These are phyloP conservation scores for Euphorbia tirucalli DNA, from an alignment of 345 rosid genomes.

Conservation along the genomic window DNA sequence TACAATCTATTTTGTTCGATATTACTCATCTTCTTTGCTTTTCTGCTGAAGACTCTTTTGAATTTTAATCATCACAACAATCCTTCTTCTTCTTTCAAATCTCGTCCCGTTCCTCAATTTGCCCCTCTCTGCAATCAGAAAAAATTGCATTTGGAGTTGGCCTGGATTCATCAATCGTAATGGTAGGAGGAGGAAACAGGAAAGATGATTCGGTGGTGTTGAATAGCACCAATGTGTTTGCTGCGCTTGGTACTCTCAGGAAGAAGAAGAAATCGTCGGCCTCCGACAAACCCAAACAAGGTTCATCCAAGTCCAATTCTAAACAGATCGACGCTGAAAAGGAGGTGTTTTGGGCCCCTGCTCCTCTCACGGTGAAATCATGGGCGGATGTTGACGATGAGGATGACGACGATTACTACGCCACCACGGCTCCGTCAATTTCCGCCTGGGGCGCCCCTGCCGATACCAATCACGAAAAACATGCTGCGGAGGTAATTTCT, in stretches of 20 bases:
- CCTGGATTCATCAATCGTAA: conserved; percentile 6
- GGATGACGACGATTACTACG: conserved; percentile 43
- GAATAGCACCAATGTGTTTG: conserved; percentile 50
- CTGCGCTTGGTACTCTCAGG: conserved; percentile 44
- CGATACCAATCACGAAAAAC: conserved; percentile 28
- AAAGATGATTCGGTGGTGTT: conserved; percentile 33
- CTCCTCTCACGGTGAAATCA: conserved; percentile 34
- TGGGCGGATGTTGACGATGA: conserved; percentile 50
- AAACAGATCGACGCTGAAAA: conserved; percentile 15
- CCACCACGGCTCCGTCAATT: conserved; percentile 31
- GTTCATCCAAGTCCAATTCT: conserved; percentile 17
- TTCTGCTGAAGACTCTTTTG: too few species aligned
- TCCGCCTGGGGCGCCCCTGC: conserved; percentile 21
- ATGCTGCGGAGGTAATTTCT: not conserved
- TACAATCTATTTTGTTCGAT: too few species aligned
- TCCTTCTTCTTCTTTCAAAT: too few species aligned
- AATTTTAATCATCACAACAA: too few species aligned
- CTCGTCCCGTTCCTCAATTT: too few species aligned
- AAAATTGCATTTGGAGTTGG: not conserved
- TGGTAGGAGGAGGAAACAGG: conserved; percentile 39
- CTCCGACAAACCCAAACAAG: conserved; percentile 19
- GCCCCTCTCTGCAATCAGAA: too few species aligned
- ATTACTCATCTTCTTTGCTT: too few species aligned
- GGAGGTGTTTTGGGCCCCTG: conserved; percentile 40
- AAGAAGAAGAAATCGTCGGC: conserved; percentile 54